These are phyloP conservation scores for Botrytis medusae DNA, from an alignment of 2,329 filamentous ascomycete genomes.

Conservation along the genomic window DNA sequence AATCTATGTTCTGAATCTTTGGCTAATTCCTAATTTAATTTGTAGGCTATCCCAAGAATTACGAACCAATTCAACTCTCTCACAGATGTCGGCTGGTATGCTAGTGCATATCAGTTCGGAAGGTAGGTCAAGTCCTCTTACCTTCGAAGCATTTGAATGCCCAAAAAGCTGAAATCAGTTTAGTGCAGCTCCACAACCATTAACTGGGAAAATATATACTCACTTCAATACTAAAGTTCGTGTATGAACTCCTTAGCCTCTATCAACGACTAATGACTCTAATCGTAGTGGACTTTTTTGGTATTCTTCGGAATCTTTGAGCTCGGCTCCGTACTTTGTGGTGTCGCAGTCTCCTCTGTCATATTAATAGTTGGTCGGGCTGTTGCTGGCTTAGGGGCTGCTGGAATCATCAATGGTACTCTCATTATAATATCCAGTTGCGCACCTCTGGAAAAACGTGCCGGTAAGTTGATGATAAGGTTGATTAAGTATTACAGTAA, in stretches of 20 bases:
- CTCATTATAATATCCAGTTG: slow-evolving; percentile 50
- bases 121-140: too few relatives aligned
- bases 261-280: background rate
- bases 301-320: slow-evolving; percentile 48
- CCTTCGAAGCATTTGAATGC: too few relatives aligned
- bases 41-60: too few relatives aligned
- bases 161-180: too few relatives aligned
- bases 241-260: background rate
- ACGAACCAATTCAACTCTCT: too few relatives aligned
- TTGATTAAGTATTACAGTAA: background rate
- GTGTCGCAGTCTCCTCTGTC: slow-evolving; percentile 47
- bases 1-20: too few relatives aligned
- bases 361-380: slow-evolving; percentile 56
- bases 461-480: slow-evolving; percentile 18
- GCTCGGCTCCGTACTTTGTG: slow-evolving; percentile 55
- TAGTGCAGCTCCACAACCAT: slow-evolving; percentile 17
- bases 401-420: slow-evolving; percentile 53
- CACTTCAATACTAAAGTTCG: slow-evolving; percentile 10
- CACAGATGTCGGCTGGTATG: too few relatives aligned
- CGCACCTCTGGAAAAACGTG: slow-evolving; percentile 27
- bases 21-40: too few relatives aligned
- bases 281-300: background rate
- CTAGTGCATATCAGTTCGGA: too few relatives aligned
- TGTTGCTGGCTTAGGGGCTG: slow-evolving; percentile 52
- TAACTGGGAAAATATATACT: slow-evolving; percentile 22